Evolutionary conservation across 257 asterid genomes (phyloP), one percentile per base, ranked within the genome.

Genomic region (Asclepias syriaca): DNA sequence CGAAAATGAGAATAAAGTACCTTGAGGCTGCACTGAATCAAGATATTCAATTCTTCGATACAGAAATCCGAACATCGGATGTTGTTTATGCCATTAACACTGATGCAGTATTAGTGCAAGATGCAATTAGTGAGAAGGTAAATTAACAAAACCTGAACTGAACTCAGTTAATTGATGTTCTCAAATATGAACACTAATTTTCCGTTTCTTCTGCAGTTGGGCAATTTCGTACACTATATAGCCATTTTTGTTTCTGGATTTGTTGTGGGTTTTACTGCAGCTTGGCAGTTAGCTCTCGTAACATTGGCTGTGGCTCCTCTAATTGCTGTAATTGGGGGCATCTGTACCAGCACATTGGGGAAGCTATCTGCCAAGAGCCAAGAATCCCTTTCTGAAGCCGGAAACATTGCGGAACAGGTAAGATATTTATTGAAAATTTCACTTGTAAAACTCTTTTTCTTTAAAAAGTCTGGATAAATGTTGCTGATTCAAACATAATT

Each of bases 101-200:
- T 46, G 98, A 93, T 68, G 97, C 97, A 3, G 97, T 87, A 0
- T 84, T 87, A 89, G 91, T 93, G 53, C 98, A 93, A 84, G 98
- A 93, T 66, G 98, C 98, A 79, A 90, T 93, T 64, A 93, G 98
- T 75, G 97, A 93, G 81, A 93, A 93, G 98, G 98, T 92, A 67
- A 53, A 58, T 63, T 34, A 34, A 6, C 43, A 1, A 21, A 69
- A 67, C 2, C 56, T 6, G 39, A 74, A n/a, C 19, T 15, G n/a
- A 45, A 54, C 27, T 61, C 73, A 3, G 39, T 37, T 70, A 7
- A 39, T 5, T 57, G 3, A 48, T 59, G 16, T 7, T 24, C 12
- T 71, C 46, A 15, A 65, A 40, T 53, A 68, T 78, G 57, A 74
- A 51, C 24, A 56, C 43, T 49, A 1, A 24, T 51, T 34, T 34